These are phyloP conservation scores for Leishmania tropica DNA, from an alignment of 208 protist genomes.

Conservation along the genomic window DNA sequence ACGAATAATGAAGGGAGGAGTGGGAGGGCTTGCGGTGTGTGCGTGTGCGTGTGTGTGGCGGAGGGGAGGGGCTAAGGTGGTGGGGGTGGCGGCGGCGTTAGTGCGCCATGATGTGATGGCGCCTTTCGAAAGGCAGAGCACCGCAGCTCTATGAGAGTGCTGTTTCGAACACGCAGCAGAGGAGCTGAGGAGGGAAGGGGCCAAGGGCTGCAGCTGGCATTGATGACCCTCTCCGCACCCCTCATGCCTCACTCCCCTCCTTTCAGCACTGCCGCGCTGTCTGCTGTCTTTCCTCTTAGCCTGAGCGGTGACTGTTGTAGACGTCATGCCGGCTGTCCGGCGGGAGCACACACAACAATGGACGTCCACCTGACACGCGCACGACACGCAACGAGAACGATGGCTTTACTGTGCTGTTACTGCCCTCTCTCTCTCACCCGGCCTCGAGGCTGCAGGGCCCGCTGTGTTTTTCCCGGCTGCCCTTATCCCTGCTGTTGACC, in stretches of 20 bases:
- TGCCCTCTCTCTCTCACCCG: no score
- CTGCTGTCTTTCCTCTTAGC: neutral
- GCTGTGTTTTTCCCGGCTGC: neutral
- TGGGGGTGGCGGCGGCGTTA: no score
- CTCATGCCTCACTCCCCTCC: neutral
- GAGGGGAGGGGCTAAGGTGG: neutral
- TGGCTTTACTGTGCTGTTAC: neutral
- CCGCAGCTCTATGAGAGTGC: neutral
- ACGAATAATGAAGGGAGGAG: neutral
- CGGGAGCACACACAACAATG: neutral
- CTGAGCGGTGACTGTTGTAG: neutral
- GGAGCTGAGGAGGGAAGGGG: neutral
- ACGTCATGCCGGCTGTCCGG: neutral
- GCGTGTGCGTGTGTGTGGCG: neutral
- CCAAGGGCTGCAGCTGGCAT: neutral
- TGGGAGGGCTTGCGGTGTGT: neutral
- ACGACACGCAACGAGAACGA: neutral
- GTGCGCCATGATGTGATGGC: neutral
- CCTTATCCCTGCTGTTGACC: neutral
- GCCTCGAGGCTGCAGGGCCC: neutral
- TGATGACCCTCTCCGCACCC: neutral
- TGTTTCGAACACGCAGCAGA: neutral
- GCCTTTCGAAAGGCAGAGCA: neutral
- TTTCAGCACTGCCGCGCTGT: neutral
- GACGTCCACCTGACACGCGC: neutral